Evolutionary conservation across 257 asterid species (phyloP).

Genomic region (Solanum tarijense): DNA sequence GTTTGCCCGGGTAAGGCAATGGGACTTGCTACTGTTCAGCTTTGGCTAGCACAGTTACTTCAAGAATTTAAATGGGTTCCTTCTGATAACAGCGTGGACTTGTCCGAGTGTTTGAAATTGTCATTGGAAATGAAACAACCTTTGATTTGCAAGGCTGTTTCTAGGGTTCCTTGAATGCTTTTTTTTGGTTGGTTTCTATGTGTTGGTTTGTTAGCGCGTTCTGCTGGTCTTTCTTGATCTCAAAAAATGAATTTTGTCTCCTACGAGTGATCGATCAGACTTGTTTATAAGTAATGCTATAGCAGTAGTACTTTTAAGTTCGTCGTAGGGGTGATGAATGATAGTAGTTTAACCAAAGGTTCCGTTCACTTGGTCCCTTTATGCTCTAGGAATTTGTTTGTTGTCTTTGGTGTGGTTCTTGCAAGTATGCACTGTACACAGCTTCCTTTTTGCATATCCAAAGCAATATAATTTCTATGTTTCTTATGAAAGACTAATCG

Average conservation of each 20-base stretch:
- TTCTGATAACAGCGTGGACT: slow-evolving; percentile 21
- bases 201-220: background rate
- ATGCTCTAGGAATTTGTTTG: background rate
- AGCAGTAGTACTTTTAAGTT: background rate
- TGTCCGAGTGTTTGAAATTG: slow-evolving; percentile 46
- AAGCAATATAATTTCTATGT: background rate
- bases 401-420: slow-evolving; percentile 6
- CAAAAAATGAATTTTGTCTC: slow-evolving; percentile 14
- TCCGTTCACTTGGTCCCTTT: background rate
- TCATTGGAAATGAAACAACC: slow-evolving; percentile 61
- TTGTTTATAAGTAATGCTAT: slow-evolving; percentile 3
- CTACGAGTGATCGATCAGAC: slow-evolving; percentile 8
- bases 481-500: background rate
- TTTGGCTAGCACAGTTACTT: slow-evolving; percentile 57
- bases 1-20: slow-evolving; percentile 66
- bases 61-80: slow-evolving; percentile 36
- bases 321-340: background rate
- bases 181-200: background rate
- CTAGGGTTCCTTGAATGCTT: slow-evolving; percentile 24
- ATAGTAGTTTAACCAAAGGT: background rate
- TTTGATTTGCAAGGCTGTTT: slow-evolving; percentile 44
- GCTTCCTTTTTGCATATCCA: background rate
- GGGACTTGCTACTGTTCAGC: slow-evolving; percentile 54
- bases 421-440: slow-evolving; percentile 10
- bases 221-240: slow-evolving; percentile 5